These are phyloP conservation scores for Paramecium sexaurelia DNA, from an alignment of 73 alveolate genomes.

Conservation along the genomic window DNA sequence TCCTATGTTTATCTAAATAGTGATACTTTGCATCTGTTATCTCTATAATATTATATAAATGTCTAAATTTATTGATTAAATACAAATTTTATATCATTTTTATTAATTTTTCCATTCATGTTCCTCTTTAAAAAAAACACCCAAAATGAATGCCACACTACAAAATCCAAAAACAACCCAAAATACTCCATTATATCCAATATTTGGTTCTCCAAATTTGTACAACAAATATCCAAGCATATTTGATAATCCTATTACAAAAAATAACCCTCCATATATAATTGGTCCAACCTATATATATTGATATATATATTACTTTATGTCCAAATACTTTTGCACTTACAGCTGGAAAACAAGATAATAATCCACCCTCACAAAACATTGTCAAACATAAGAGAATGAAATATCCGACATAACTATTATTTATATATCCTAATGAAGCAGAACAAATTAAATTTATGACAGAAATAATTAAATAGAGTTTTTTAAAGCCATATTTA, in stretches of 20 bases:
- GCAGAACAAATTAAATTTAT: conserved; percentile 4
- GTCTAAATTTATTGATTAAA: background rate
- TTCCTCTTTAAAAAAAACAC: conserved; percentile 9
- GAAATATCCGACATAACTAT: conserved; percentile 33
- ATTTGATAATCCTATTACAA: conserved; percentile 32
- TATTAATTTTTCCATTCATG: conserved; percentile 28
- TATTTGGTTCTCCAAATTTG: conserved; percentile 7
- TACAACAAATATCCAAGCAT: conserved; percentile 33
- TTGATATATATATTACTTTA: background rate
- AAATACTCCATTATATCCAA: conserved; percentile 27
- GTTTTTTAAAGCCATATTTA: conserved; percentile 38
- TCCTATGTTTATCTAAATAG: conserved; percentile 79
- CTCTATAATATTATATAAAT: background rate
- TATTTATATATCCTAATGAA: background rate
- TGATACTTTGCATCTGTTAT: conserved; percentile 63
- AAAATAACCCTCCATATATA: conserved; percentile 34
- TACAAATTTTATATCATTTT: background rate
- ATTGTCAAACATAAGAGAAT: background rate
- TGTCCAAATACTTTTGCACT: conserved; percentile 45
- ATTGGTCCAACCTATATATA: conserved; percentile 35
- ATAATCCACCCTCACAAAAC: conserved; percentile 37
- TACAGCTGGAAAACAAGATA: conserved; percentile 2
- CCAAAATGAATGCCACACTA: background rate
- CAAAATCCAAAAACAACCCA: conserved; percentile 8
- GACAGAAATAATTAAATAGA: background rate